Evolutionary conservation across 2,329 filamentous ascomycete genomes (phyloP).

Genomic region (Epichloe uncinata): DNA sequence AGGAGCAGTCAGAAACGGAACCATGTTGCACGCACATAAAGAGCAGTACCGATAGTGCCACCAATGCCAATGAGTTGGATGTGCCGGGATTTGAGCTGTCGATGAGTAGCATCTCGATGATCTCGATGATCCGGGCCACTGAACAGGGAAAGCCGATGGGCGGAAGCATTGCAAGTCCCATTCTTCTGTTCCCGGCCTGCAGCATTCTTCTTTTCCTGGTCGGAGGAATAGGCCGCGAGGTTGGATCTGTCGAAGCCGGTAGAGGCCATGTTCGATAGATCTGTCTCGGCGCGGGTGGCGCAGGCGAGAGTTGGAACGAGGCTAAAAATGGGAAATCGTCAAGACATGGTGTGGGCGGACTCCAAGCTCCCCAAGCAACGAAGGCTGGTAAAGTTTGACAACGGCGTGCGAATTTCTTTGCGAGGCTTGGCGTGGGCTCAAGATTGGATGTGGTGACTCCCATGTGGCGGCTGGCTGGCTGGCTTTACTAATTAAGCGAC

Average conservation of each 20-base stretch:
- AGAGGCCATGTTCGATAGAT: constrained; percentile 10
- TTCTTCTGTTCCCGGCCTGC: not conserved
- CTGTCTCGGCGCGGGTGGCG: not conserved
- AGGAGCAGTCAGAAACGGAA: not conserved
- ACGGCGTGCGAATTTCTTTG: too few species aligned
- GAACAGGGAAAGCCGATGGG: constrained; percentile 8
- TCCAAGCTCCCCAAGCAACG: not conserved
- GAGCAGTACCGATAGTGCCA: constrained; percentile 49
- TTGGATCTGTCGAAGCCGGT: constrained; percentile 8
- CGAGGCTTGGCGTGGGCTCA: too few species aligned
- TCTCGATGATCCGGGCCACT: constrained; percentile 6
- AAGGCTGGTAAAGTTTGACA: too few species aligned
- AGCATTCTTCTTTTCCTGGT: constrained; percentile 9
- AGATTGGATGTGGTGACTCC: too few species aligned
- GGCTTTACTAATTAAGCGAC: too few species aligned
- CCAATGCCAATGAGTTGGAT: constrained; percentile 50
- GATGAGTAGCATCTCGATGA: constrained; percentile 30
- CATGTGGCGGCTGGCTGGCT: too few species aligned
- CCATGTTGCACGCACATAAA: constrained; percentile 30
- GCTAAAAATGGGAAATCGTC: not conserved
- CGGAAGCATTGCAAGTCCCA: not conserved
- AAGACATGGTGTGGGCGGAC: not conserved
- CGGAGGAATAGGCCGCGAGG: constrained; percentile 12
- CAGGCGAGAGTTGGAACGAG: not conserved
- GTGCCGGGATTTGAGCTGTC: constrained; percentile 40